Conservation (phyloP, 2,329 filamentous ascomycete species). For the Fusarium globosum region DNA sequence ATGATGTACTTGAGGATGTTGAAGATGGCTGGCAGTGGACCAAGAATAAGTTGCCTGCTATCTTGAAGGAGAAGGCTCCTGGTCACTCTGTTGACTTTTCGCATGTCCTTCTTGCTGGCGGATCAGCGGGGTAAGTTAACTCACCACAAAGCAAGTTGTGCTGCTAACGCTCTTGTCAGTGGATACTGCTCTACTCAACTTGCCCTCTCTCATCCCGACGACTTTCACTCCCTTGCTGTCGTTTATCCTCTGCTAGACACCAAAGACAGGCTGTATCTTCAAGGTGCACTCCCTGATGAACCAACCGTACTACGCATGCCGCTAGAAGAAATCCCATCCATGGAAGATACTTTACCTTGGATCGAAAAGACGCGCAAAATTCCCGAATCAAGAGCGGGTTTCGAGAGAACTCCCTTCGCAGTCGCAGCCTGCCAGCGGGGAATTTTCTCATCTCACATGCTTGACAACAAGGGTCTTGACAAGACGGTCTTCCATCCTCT, state of each 20-base stretch:
- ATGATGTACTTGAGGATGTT: conserved; percentile 43
- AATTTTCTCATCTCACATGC: conserved; percentile 23
- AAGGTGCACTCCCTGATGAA: conserved; percentile 16
- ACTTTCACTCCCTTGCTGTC: conserved; percentile 26
- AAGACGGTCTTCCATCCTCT: conserved; percentile 21
- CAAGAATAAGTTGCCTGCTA: neutral
- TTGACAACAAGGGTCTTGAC: conserved; percentile 25
- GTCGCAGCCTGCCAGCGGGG: conserved; percentile 22
- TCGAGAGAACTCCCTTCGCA: conserved; percentile 17
- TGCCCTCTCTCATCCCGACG: conserved; percentile 38
- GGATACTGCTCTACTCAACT: conserved; percentile 40
- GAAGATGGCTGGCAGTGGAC: conserved; percentile 46
- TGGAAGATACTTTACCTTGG: conserved; percentile 30
- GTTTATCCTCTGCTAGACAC: conserved; percentile 40
- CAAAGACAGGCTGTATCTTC: conserved; percentile 26
- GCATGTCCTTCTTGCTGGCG: conserved; percentile 22
- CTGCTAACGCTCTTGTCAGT: neutral
- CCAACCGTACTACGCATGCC: conserved; percentile 23
- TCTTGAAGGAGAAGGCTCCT: conserved; percentile 15
- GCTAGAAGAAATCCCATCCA: conserved; percentile 12
- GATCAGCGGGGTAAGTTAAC: conserved; percentile 34
- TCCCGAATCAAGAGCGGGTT: conserved; percentile 8
- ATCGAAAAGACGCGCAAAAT: conserved; percentile 20
- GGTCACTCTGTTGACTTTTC: conserved; percentile 25
- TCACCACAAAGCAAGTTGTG: fast-evolving